A percentile compares a stretch with the other conserved stretches of the same genome.
Conservation (phyloP, 106 monocot species). For the Triglochin maritima region DNA sequence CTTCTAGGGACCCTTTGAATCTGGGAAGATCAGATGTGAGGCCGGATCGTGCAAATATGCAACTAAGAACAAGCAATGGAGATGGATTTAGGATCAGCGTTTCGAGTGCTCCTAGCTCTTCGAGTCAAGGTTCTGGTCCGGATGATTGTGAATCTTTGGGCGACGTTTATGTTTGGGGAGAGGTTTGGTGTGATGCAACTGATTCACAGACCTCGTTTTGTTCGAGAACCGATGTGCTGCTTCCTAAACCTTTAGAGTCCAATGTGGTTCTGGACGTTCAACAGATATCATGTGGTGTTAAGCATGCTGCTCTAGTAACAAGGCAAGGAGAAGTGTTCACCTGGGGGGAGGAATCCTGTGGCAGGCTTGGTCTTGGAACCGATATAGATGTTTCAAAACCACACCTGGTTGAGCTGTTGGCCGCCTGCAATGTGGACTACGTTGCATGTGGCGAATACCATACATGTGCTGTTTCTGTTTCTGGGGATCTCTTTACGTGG, state of each 20-base stretch:
- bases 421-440: slow-evolving; percentile 36
- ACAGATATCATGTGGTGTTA: slow-evolving; percentile 57
- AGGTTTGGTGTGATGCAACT: slow-evolving; percentile 55
- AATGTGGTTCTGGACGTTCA: slow-evolving; percentile 75
- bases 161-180: slow-evolving; percentile 87
- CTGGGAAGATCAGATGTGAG: slow-evolving; percentile 54
- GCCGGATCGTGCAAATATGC: slow-evolving; percentile 55
- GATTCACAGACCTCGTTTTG: slow-evolving; percentile 11
- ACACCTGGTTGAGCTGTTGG: slow-evolving; percentile 47
- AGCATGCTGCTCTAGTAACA: slow-evolving; percentile 66
- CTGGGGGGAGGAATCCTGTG: slow-evolving; percentile 80
- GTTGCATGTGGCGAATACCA: slow-evolving; percentile 77
- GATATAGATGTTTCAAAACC: slow-evolving; percentile 46
- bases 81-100: slow-evolving; percentile 53
- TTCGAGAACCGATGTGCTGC: slow-evolving; percentile 32
- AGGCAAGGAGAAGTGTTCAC: slow-evolving; percentile 81
- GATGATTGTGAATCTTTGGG: slow-evolving; percentile 81
- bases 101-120: slow-evolving; percentile 73
- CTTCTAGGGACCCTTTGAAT: slow-evolving; percentile 15
- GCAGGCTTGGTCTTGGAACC: slow-evolving; percentile 63
- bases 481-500: slow-evolving; percentile 81
- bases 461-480: slow-evolving; percentile 54
- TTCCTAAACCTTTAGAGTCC: slow-evolving; percentile 67
- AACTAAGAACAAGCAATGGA: slow-evolving; percentile 45
- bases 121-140: slow-evolving; percentile 61